phyloP scores from a whole-genome alignment of 1,139 yeast genomes.

The Ashbya aceris region DNA sequence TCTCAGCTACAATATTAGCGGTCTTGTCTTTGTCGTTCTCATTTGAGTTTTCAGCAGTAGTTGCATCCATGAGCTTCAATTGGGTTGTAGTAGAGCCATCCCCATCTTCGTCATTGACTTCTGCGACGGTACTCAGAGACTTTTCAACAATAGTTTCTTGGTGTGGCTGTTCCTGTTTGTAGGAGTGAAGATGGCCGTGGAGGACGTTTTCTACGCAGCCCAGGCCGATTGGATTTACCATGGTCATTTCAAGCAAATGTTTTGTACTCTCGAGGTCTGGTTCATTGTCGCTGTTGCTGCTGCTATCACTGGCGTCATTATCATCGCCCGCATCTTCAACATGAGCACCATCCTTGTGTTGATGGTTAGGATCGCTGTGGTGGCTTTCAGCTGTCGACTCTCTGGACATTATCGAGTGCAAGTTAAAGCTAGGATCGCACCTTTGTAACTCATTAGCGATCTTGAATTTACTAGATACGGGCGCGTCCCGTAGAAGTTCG shows the following conservation, averaged over 20 bases:
- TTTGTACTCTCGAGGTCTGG: slow-evolving; percentile 17
- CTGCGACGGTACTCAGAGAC: background rate
- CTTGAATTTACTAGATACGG: slow-evolving; percentile 22
- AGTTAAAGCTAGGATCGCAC: slow-evolving; percentile 15
- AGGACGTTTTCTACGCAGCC: slow-evolving; percentile 6
- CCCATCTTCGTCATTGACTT: slow-evolving; percentile 5
- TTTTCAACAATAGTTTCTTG: background rate
- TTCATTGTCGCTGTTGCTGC: slow-evolving; percentile 13
- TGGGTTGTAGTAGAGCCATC: no score
- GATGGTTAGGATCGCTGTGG: background rate
- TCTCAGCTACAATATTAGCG: slow-evolving; percentile 6
- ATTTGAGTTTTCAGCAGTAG: background rate
- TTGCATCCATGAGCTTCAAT: background rate
- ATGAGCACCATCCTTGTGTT: slow-evolving; percentile 1
- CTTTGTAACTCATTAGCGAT: slow-evolving; percentile 23
- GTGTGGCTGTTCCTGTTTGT: slow-evolving; percentile 12
- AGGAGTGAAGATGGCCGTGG: slow-evolving; percentile 14
- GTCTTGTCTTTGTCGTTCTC: slow-evolving; percentile 3
- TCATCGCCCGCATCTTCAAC: slow-evolving; percentile 9
- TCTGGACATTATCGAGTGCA: slow-evolving; percentile 9
- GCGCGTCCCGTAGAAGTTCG: slow-evolving; percentile 11
- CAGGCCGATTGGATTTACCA: slow-evolving; percentile 31
- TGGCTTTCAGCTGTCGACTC: slow-evolving; percentile 4
- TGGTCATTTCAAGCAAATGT: slow-evolving; percentile 31
- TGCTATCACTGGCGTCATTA: slow-evolving; percentile 13